A percentile compares a stretch with the other conserved stretches of the same genome.
These are phyloP conservation scores for Choiromyces venosus DNA, from an alignment of 495 filamentous ascomycete species.

Conservation along the genomic window DNA sequence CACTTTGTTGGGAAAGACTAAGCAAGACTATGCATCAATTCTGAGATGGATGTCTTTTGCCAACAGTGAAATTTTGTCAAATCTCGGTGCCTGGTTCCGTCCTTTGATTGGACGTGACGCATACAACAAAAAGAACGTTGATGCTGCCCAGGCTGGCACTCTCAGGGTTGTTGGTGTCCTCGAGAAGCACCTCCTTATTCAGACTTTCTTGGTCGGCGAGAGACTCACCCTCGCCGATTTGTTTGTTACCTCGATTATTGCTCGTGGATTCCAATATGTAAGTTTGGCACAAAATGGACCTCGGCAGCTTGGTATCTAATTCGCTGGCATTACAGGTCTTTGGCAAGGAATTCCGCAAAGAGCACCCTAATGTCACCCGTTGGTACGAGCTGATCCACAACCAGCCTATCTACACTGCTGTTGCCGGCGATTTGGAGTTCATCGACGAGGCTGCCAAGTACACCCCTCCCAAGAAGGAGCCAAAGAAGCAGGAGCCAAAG, in stretches of 20 bases:
- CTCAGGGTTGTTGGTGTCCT: slow-evolving; percentile 63
- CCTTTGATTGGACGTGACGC: slow-evolving; percentile 73
- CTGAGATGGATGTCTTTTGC: slow-evolving; percentile 92
- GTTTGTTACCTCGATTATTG: slow-evolving; percentile 69
- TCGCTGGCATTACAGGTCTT: slow-evolving; percentile 51
- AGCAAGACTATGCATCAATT: slow-evolving; percentile 98
- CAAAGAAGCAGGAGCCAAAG: slow-evolving; percentile 59
- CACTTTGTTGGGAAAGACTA: slow-evolving; percentile 96
- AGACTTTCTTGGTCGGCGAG: slow-evolving; percentile 97
- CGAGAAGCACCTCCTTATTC: slow-evolving; percentile 79
- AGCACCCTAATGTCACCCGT: slow-evolving; percentile 76
- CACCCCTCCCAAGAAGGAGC: slow-evolving; percentile 80
- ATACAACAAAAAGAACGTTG: slow-evolving; percentile 97
- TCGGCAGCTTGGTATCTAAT: slow-evolving; percentile 18
- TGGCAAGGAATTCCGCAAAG: slow-evolving; percentile 75
- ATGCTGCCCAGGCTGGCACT: slow-evolving; percentile 64
- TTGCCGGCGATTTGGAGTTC: slow-evolving; percentile 65
- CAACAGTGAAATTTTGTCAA: slow-evolving; percentile 74
- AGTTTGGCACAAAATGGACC: slow-evolving; percentile 13
- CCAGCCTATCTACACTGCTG: slow-evolving; percentile 79
- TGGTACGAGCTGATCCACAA: slow-evolving; percentile 94
- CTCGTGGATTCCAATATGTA: slow-evolving; percentile 73
- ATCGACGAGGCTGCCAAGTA: slow-evolving; percentile 83
- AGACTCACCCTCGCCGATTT: slow-evolving; percentile 93
- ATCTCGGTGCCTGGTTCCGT: slow-evolving; percentile 77